phyloP scores from a whole-genome alignment of 1,284 basidiomycete species.

The Neotropicomus parvogracilis region DNA sequence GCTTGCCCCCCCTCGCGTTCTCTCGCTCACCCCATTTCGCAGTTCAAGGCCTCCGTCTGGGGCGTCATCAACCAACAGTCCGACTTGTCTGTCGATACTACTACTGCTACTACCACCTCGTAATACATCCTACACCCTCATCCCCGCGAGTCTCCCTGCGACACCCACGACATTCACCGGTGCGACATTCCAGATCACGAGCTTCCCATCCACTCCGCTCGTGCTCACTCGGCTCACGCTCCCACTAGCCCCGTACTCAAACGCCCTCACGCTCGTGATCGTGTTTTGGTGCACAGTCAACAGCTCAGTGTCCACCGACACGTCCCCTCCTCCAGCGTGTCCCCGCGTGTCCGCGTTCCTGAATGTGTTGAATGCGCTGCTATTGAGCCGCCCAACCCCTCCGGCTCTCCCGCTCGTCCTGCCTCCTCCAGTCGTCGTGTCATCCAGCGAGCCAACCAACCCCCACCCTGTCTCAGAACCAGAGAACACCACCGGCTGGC shows the following conservation, averaged over 20 bases:
- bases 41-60: constrained; percentile 97
- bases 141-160: constrained; percentile 46
- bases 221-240: constrained; percentile 80
- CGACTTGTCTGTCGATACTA: constrained; percentile 36
- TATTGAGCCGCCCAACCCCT: constrained; percentile 82
- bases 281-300: constrained; percentile 97
- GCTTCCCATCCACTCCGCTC: constrained; percentile 90
- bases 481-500: constrained; percentile 87
- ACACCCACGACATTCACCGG: constrained; percentile 43
- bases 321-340: constrained; percentile 41
- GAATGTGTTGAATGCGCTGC: constrained; percentile 95
- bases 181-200: constrained; percentile 88
- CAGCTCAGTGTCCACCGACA: constrained; percentile 64
- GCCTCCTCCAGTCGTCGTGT: constrained; percentile 48
- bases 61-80: constrained; percentile 86
- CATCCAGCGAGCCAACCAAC: constrained; percentile 79
- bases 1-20: neutral
- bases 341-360: constrained; percentile 90
- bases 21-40: constrained; percentile 5
- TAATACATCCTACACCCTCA: constrained; percentile 41
- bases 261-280: constrained; percentile 86
- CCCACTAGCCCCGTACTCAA: constrained; percentile 58
- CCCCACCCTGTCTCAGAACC: constrained; percentile 75
- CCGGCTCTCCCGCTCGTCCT: constrained; percentile 46
- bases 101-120: constrained; percentile 10